Conservation (phyloP, 148 eudicot species). For the Rhododendron griersonianum region DNA sequence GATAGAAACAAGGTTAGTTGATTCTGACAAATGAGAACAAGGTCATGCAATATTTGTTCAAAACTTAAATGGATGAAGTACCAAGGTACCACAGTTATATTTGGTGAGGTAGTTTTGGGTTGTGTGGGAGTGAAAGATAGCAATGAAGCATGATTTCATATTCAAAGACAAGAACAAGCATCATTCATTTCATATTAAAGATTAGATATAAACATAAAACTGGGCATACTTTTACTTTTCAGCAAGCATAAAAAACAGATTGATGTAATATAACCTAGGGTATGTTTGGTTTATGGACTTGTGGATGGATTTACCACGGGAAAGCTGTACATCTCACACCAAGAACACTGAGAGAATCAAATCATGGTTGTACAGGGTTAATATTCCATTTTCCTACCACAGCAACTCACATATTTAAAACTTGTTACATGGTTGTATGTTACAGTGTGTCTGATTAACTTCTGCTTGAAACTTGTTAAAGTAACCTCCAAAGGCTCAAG, state of each 20-base stretch:
- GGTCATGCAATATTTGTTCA: not conserved
- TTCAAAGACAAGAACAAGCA: not conserved
- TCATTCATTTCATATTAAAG: not conserved
- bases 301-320: not conserved
- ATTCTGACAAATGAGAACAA: not conserved
- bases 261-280: not conserved
- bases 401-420: not conserved
- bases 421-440: no score
- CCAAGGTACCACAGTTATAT: not conserved
- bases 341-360: not conserved
- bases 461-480: slow-evolving; percentile 40
- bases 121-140: not conserved
- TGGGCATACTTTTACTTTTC: not conserved
- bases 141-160: not conserved
- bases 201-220: not conserved
- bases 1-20: not conserved
- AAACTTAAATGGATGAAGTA: not conserved
- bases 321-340: not conserved
- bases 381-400: not conserved
- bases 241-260: not conserved
- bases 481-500: slow-evolving; percentile 28
- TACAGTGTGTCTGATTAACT: slow-evolving; percentile 25
- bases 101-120: not conserved
- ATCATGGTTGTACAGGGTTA: not conserved
- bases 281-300: not conserved